Base-by-base conservation (phyloP, 495 filamentous ascomycete genomes). In the Penicillium argentinense region DNA sequence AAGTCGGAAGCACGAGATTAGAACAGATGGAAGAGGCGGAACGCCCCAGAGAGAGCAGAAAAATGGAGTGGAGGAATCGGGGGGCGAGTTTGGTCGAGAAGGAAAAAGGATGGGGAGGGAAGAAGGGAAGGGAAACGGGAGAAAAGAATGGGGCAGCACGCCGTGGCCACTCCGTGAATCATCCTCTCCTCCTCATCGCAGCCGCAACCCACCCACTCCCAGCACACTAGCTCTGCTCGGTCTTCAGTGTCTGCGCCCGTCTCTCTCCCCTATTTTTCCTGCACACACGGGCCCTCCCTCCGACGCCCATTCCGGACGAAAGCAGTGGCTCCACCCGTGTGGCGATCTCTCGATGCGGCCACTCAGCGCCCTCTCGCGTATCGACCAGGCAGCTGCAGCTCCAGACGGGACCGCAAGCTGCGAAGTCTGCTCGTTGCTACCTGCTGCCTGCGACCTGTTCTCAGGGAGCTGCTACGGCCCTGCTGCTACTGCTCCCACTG, bases 101-200 rank as follows among this genome's bases (percentile, higher is more conserved):
- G 39, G 23, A 46, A 33, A 49, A 45, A 41, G 22, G 27, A 24
- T 42, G 42, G 27, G 33, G 39, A 37, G 39, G 16, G 39, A 53
- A 42, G 33, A 37, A 41, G 46, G 45, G 36, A 51, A 47, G 53
- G 42, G 48, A 55, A 57, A 34, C 42, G 33, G 39, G 30, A 49
- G 42, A 47, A 53, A 32, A 47, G 47, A 50, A 47, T 45, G 49
- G 43, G 53, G 50, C 46, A 34, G 43, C 39, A 57, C 43, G 48
- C 41, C 49, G 52, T 52, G 42, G 47, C 54, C 47, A 40, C 44
- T n/a, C n/a, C 37, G 40, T 56, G 47, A 49, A 42, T 42, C 39
- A 42, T 49, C 47, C 37, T 23, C 44, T 39, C 19, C 25, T 14
- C 9, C 19, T 30, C 16, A 27, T 39, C 33, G 13, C 32, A 8